Evolutionary conservation across 148 eudicot genomes (phyloP), one percentile per base, ranked within the genome.

Genomic region (Arbutus unedo): DNA sequence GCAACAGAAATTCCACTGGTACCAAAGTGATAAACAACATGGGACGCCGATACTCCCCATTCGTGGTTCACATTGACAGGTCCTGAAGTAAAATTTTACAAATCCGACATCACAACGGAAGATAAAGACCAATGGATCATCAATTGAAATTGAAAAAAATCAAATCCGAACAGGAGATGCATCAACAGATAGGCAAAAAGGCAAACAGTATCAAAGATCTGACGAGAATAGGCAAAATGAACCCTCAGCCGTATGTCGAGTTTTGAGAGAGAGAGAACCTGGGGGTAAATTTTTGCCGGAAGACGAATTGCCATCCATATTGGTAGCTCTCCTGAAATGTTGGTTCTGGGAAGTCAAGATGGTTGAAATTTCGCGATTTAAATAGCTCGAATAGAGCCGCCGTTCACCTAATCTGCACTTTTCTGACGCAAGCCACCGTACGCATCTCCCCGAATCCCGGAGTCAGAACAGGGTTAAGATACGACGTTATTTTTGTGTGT

Each of bases 1-100:
- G 96, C 96, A 83, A 95, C 98, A 43, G 98, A 86, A 82, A 86
- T 51, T 50, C 92, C 96, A 86, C 96, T 93, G 2, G 97, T 92
- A 56, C 94, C 96, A 80, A 95, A 95, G 72, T 93, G 98, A 82
- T 83, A 85, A 8, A 84, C 21, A 71, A 95, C 91, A 79, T 88
- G 83, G 13, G 97, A 87, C 31, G 90, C 44, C 19, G 98, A 89
- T 50, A 86, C 79, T 66, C 79, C 80, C 93, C 89, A 85, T 84
- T 86, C 86, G 15, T 11, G 67, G 74, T 81, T 81, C 43, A 62
- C 25, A 74, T 47, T 75, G 62, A 31, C n/a, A n/a, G 68, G 8
- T 55, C 86, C 82, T 82, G 80, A 51, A 2, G 19, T 3, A 43
- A 56, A 68, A 18, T 0, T 2, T 73, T 55, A 18, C 45, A 16